Base-by-base conservation (phyloP, 176 grass and related monocot species). In the Ampelocalamus luodianensis region DNA sequence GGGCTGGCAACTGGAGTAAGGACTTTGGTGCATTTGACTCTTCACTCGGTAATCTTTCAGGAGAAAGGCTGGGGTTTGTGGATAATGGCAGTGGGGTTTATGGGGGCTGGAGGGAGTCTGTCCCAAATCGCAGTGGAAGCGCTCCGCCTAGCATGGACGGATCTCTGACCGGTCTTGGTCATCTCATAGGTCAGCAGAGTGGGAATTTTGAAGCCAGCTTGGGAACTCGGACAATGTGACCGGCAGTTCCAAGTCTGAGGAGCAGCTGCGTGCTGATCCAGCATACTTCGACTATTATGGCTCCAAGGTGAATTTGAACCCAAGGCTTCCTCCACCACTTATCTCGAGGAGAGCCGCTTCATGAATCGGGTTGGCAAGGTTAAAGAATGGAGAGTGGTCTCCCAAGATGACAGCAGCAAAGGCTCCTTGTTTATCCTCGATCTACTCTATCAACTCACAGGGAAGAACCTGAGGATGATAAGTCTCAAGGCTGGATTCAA, bases 121-220 rank as follows among this genome's bases (percentile, higher is more conserved):
- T 83, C n/a, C 96, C 93, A 32, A 94, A 88, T 90, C 91, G 96
- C 15, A 99, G 96, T 74, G 96, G 91, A 77, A 99, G 96, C 3
- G 96, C 96, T 7, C 96, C 96, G 0, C 96, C 96, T 67, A 95
- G 90, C 86, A 99, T 99, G 90, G 96, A 99, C 87, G 96, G 96
- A 15, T 99, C 96, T 68, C 85, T 87, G 84, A 87, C 83, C 65
- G 80, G 91, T 81, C 88, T 96, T 81, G 88, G 88, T 48, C 85
- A 89, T 88, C 74, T 96, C 42, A 89, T 85, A 63, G 77, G 80
- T 16, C 89, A 86, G 29, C 86, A 83, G 22, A 75, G 59, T 84
- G 79, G 63, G 70, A 90, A 65, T 49, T 90, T 92, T 11, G 89
- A 95, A 67, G 48, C 80, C 46, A 83, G 67, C 78, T 87, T 95